Base-by-base conservation (phyloP, 2,329 filamentous ascomycete species). In the Plectosphaerella cucumerina region DNA sequence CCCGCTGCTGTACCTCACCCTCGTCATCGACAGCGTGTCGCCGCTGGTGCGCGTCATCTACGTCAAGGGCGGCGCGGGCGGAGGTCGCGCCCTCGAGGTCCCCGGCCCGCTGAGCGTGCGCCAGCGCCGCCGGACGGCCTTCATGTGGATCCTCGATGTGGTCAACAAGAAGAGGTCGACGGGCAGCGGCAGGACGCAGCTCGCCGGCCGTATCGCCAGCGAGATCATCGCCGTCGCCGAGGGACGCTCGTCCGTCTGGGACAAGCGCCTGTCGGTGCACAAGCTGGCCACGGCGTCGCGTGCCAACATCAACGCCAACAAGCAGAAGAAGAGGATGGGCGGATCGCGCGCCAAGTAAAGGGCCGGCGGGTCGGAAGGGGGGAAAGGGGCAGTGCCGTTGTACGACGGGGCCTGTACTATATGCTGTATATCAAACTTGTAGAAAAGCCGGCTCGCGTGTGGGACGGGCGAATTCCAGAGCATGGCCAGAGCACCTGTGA, bases 11-110 rank as follows among this genome's bases (percentile, higher is more conserved):
- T 99, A 97, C 73, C 85, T 99, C 45, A 90, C 87, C 12, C 79
- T 95, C 31, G 91, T 92, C 31, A 85, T 99, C 62, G 94, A 99
- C 76, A 95, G 90, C 10, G 87, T 99, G 21, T 90, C 92, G 2
- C 94, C 94, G 10, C 80, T 99, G 15, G 76, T 99, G 63, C 86
- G 87, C 58, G 85, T 99, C 63, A 82, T 85, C 50, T 80, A 81
- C 54, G 81, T 90, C 60, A 84, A 84, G 62, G 91, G 90, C 59
- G 82, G 88, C 34, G 89, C 87, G 1, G 93, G 93, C 70, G 94
- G 94, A 74, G 94, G 94, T 69, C 80, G 83, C 34, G 82, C 90
- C 12, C 80, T 97, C 52, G 90, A 93, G 50, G 80, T 97, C 34
- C 94, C 94, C 0, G 77, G 86, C 20, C 93, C 94, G 1, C 76